A percentile compares a stretch with the other conserved stretches of the same genome.
Evolutionary conservation across 1,284 basidiomycete genomes (phyloP).

Genomic region (Vanrija sp.): DNA sequence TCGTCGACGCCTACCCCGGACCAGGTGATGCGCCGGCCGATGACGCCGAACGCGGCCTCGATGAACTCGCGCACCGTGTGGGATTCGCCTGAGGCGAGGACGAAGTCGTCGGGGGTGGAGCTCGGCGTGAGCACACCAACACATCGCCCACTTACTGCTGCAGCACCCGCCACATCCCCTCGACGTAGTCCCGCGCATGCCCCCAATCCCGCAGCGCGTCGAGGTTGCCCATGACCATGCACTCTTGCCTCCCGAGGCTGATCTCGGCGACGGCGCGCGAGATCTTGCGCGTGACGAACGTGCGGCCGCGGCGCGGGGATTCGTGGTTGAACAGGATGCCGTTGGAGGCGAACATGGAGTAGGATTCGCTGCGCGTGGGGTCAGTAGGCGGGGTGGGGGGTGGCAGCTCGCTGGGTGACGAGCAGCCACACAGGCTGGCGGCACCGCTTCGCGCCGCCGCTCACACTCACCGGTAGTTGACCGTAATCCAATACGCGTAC

Average conservation of each 20-base stretch:
- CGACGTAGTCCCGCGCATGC: constrained; percentile 82
- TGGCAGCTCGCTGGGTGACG: background rate
- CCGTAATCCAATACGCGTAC: constrained; percentile 45
- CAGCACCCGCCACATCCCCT: constrained; percentile 93
- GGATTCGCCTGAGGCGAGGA: constrained; percentile 87
- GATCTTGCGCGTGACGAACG: constrained; percentile 91
- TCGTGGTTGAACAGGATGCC: constrained; percentile 93
- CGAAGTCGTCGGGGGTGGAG: constrained; percentile 68
- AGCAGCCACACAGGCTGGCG: background rate
- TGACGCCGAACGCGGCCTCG: constrained; percentile 69
- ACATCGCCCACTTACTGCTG: constrained; percentile 63
- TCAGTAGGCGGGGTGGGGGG: background rate
- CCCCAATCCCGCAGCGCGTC: constrained; percentile 92
- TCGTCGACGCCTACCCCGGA: constrained; percentile 61
- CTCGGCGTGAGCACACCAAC: too few relatives aligned
- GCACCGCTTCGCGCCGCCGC: background rate
- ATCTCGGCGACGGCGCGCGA: constrained; percentile 85
- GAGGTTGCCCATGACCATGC: constrained; percentile 83
- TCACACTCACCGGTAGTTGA: constrained; percentile 19
- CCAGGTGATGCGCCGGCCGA: constrained; percentile 72
- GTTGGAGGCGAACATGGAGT: constrained; percentile 79
- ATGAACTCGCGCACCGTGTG: constrained; percentile 86
- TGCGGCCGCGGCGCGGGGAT: constrained; percentile 81
- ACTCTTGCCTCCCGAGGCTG: constrained; percentile 72
- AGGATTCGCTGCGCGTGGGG: constrained; percentile 71